Evolutionary conservation across 257 asterid genomes (phyloP), one percentile per base, ranked within the genome.

Genomic region (Scutellaria baicalensis): DNA sequence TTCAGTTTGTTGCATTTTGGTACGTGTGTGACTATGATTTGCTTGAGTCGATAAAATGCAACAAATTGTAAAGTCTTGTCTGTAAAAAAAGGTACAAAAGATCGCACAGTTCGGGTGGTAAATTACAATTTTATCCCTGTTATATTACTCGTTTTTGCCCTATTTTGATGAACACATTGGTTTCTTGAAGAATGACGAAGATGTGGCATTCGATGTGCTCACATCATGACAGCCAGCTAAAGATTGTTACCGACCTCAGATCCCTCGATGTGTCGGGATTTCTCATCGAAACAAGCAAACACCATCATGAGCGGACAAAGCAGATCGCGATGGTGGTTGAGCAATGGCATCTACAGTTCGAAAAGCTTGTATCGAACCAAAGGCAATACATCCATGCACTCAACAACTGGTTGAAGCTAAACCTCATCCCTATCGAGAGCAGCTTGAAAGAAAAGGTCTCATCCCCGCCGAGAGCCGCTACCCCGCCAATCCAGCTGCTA

Each of bases 171-270:
- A 16, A 64, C 44, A n/a, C 55, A 4, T 47, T 12, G 1, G 40
- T 50, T 52, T 58, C 51, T 66, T 74, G 79, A 80, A 94, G 97
- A 93, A 91, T 94, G 97, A 59, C 84, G n/a, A 85, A 75, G 73
- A 94, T 91, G 97, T 94, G 97, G 97, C 89, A 82, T 71, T 85
- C 95, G 35, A 84, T 91, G 91, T 84, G 84, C 78, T 39, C 52
- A 44, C 96, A 85, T 75, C 96, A 89, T 13, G 84, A 84, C 23
- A 78, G 78, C 78, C 99, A 94, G 84, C 83, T 87, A 36, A 71
- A 69, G 68, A 77, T 85, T 18, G 99, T 86, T 2, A 66, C 79
- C 2, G 91, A 85, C 69, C 93, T 94, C 82, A 86, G 82, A 84
- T 69, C 88, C 72, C 83, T 89, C 40, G 96, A 91, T 4, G 75